These are phyloP conservation scores for Brassica nigra DNA, from an alignment of 345 rosid genomes.

Conservation along the genomic window DNA sequence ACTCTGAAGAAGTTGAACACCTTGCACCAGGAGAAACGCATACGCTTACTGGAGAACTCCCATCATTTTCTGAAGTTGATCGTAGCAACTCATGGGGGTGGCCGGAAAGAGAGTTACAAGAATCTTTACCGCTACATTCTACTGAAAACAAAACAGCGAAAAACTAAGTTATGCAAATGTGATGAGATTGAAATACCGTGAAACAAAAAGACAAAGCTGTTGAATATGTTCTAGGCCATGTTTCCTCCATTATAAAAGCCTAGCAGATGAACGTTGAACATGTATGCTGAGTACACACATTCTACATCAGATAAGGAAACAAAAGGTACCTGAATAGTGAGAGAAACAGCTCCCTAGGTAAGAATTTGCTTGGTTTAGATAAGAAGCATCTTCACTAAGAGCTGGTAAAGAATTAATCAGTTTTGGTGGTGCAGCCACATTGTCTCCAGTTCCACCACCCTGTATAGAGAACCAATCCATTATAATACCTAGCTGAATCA, in stretches of 20 bases:
- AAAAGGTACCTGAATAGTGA: conserved; percentile 52
- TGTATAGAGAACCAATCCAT: conserved; percentile 15
- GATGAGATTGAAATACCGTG: no score
- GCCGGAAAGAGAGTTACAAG: conserved; percentile 39
- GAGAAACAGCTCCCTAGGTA: conserved; percentile 59
- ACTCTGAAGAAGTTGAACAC: conserved; percentile 47
- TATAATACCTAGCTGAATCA: background rate
- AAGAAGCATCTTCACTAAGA: conserved; percentile 59
- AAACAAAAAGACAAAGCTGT: background rate
- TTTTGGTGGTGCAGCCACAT: conserved; percentile 48
- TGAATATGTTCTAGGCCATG: no score
- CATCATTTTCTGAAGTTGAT: conserved; percentile 47
- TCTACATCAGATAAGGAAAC: background rate
- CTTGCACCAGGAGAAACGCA: conserved; percentile 46
- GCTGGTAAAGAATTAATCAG: conserved; percentile 51
- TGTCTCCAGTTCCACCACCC: conserved; percentile 36
- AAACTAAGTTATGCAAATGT: background rate
- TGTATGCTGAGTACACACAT: background rate
- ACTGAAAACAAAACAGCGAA: conserved; percentile 40
- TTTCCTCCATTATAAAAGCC: background rate
- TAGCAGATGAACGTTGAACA: background rate
- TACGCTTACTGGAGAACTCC: conserved; percentile 39
- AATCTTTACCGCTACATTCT: conserved; percentile 56
- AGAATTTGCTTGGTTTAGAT: conserved; percentile 60
- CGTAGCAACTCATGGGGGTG: conserved; percentile 59